phyloP scores from a whole-genome alignment of 768 basidiomycete species.

The Lactifluus volemus region DNA sequence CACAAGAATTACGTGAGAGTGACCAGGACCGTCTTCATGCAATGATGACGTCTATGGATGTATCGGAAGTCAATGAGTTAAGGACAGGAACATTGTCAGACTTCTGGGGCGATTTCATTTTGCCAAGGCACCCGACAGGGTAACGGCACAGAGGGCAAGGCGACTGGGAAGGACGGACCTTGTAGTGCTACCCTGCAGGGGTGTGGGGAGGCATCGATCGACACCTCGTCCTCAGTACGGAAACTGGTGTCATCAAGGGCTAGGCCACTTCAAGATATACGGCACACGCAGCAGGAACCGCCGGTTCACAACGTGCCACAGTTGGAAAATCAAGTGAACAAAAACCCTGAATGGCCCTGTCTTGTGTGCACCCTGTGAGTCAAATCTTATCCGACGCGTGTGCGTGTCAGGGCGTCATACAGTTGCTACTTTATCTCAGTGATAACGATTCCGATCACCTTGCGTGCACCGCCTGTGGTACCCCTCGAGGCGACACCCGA shows the following conservation, averaged over 20 bases:
- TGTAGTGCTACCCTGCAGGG: not conserved
- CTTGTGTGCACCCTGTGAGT: slow-evolving; percentile 3
- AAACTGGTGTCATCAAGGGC: not conserved
- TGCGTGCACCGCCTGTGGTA: slow-evolving; percentile 54
- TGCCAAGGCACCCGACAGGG: slow-evolving; percentile 23
- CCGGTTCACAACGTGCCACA: not conserved
- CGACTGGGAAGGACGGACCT: not conserved
- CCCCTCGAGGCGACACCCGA: slow-evolving; percentile 36
- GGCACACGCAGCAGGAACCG: not conserved
- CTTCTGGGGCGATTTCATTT: slow-evolving; percentile 44
- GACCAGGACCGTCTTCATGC: slow-evolving; percentile 42
- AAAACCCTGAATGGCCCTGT: slow-evolving; percentile 12
- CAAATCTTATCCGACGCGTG: not conserved
- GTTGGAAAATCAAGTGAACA: no score
- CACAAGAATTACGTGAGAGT: slow-evolving; percentile 28
- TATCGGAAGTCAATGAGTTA: slow-evolving; percentile 36
- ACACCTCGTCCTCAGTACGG: not conserved
- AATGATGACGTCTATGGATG: slow-evolving; percentile 40
- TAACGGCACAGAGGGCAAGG: not conserved
- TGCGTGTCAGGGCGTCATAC: not conserved
- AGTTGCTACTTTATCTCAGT: slow-evolving; percentile 27
- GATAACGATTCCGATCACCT: slow-evolving; percentile 45
- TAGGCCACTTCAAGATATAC: slow-evolving; percentile 24
- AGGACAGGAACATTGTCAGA: slow-evolving; percentile 34
- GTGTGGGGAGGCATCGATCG: not conserved